Base-by-base conservation (phyloP, 176 grass and related monocot genomes). In the Musa schizocarpa region DNA sequence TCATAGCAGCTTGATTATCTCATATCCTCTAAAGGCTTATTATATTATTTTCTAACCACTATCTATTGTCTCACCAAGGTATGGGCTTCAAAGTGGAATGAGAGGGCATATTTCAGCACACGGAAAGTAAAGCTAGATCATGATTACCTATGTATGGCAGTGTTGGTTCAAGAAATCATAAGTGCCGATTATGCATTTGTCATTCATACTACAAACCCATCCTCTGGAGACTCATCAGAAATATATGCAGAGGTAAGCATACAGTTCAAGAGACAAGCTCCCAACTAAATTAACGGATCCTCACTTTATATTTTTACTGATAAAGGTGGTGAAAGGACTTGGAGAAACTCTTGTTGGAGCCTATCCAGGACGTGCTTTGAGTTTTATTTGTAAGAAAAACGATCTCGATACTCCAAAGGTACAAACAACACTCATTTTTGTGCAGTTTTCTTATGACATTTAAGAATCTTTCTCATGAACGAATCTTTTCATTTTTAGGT, bases 101-200 rank as follows among this genome's bases (percentile, higher is more conserved):
- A 99, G 82, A 94, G 95, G 84, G 95, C 95, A 81, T 99, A 89
- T 75, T 94, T 99, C 73, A 99, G 95, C 78, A 92, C 86, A 0
- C 86, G 95, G 23, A 99, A 94, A 79, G 95, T 94, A 69, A 99
- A 99, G 76, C 69, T 99, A 5, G 84, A 99, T 89, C 95, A 99
- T 71, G 95, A 92, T 2, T 94, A 86, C 82, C 83, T 99, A 53
- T 91, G 84, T 27, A 94, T 99, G 95, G 95, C 95, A 83, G 90
- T 99, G 69, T 84, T 99, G 69, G 88, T 99, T 75, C 95, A 99
- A 94, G 90, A 99, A 88, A 82, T 99, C 77, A 80, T 99, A 56
- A 94, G 86, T 48, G 88, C 95, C 71, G 95, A 99, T 81, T 99
- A 99, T 89, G 95, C 95, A 71, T 99, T 99, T 78, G 95, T 99